phyloP scores from a whole-genome alignment of 2,329 filamentous ascomycete genomes.

The Pseudogymnoascus pannorum region DNA sequence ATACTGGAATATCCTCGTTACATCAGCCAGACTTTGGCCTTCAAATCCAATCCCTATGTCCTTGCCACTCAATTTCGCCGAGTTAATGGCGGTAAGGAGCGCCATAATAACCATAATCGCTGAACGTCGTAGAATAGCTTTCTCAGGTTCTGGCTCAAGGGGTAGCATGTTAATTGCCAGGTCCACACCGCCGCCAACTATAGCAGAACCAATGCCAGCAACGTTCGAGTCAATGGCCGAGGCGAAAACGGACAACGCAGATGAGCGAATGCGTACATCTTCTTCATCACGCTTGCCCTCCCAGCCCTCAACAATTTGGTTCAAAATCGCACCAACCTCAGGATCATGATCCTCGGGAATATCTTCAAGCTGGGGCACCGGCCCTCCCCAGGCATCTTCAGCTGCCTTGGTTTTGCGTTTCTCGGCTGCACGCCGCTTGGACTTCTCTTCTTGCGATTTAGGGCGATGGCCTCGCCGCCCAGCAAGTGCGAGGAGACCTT shows the following conservation, averaged over 20 bases:
- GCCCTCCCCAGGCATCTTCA: constrained; percentile 48
- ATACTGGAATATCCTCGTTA: constrained; percentile 56
- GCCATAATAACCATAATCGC: constrained; percentile 57
- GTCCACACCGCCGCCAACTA: constrained; percentile 53
- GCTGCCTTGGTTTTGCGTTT: constrained; percentile 44
- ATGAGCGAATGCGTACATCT: constrained; percentile 62
- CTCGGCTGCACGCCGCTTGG: constrained; percentile 41
- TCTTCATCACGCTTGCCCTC: constrained; percentile 58
- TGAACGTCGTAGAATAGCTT: constrained; percentile 58
- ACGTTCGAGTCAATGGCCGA: constrained; percentile 54
- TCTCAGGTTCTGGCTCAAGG: constrained; percentile 52
- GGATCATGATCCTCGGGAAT: constrained; percentile 18
- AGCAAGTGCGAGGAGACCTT: constrained; percentile 56
- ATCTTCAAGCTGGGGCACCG: constrained; percentile 42
- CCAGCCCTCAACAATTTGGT: constrained; percentile 60
- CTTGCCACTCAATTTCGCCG: constrained; percentile 39
- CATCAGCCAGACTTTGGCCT: constrained; percentile 49
- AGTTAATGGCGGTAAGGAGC: constrained; percentile 53
- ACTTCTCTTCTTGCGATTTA: constrained; percentile 51
- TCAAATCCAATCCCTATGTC: constrained; percentile 48
- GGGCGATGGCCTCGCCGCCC: constrained; percentile 54
- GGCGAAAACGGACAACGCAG: constrained; percentile 59
- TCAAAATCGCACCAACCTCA: constrained; percentile 40
- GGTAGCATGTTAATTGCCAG: constrained; percentile 55
- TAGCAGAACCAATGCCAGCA: constrained; percentile 43